Percentiles rank a stretch among this genome's conserved stretches.
phyloP scores from a whole-genome alignment of 2,329 filamentous ascomycete species.

The Triangularia verruculosa region DNA sequence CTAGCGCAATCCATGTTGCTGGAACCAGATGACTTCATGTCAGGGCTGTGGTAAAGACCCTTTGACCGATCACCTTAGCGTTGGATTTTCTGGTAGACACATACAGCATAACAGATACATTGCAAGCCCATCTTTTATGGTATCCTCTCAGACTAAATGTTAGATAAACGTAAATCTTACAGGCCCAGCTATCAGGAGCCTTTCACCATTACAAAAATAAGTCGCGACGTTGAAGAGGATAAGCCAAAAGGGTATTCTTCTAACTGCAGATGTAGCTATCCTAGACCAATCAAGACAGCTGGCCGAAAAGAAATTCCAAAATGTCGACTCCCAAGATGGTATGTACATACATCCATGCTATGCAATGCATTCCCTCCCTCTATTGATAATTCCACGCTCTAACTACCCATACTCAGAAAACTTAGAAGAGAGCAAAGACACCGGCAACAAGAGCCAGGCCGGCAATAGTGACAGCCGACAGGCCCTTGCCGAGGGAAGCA shows the following conservation, averaged over 20 bases:
- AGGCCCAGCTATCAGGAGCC: not conserved
- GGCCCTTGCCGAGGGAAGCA: constrained; percentile 19
- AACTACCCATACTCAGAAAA: not conserved
- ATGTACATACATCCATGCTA: constrained; percentile 4
- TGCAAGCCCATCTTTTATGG: not conserved
- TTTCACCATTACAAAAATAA: not conserved
- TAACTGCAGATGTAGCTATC: not conserved
- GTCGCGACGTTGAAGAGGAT: not conserved
- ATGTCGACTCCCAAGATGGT: not conserved
- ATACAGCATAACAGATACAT: not conserved
- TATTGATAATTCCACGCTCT: not conserved
- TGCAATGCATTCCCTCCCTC: constrained; percentile 1
- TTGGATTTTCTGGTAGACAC: no score
- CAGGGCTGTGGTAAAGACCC: no score
- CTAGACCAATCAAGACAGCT: not conserved
- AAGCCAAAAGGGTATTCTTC: not conserved
- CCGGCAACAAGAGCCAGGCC: constrained; percentile 26
- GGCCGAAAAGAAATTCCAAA: not conserved
- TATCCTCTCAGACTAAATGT: constrained; percentile 1
- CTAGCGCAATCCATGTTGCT: no score
- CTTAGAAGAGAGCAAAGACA: constrained; percentile 27
- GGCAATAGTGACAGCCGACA: constrained; percentile 20
- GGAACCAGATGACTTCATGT: no score
- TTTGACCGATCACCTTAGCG: no score
- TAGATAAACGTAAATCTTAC: not conserved